A percentile compares a stretch with the other conserved stretches of the same genome.
phyloP scores from a whole-genome alignment of 805 yeast species.

The Candida caryicola region DNA sequence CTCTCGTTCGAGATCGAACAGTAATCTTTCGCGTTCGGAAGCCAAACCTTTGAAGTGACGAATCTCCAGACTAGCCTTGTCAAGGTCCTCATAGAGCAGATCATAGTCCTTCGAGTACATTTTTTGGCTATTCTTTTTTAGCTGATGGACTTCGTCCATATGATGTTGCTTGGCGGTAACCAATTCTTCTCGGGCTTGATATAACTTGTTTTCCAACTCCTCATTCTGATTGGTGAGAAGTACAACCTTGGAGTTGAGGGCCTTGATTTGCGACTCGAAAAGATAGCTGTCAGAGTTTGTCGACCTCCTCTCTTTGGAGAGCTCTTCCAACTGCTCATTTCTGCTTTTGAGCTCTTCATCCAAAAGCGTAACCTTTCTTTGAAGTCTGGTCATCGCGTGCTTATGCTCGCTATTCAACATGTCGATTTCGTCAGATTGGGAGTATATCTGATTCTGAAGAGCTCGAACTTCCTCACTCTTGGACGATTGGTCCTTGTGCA shows the following conservation, averaged over 20 bases:
- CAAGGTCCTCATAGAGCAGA: not conserved
- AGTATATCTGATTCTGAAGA: slow-evolving; percentile 1
- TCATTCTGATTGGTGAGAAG: slow-evolving; percentile 17
- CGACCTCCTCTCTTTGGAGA: slow-evolving; percentile 13
- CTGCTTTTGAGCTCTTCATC: slow-evolving; percentile 8
- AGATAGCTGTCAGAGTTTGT: slow-evolving; percentile 13
- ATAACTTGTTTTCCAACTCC: slow-evolving; percentile 12
- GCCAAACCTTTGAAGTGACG: not conserved
- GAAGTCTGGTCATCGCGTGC: slow-evolving; percentile 4
- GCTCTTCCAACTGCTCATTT: slow-evolving; percentile 7
- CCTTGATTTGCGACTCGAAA: slow-evolving; percentile 24
- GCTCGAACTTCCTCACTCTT: not conserved
- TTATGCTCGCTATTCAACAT: slow-evolving; percentile 3
- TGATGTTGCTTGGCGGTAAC: slow-evolving; percentile 8
- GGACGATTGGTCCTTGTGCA: not conserved
- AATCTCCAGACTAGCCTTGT: not conserved
- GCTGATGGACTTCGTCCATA: slow-evolving; percentile 2
- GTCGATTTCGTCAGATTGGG: slow-evolving; percentile 2
- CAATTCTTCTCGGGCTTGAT: slow-evolving; percentile 19
- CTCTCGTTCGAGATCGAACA: not conserved
- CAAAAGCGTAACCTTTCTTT: slow-evolving; percentile 8
- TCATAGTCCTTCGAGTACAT: not conserved
- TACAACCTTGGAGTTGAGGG: slow-evolving; percentile 18
- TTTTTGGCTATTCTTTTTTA: not conserved
- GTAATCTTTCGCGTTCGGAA: not conserved